Evolutionary conservation across 805 yeast species (phyloP), one percentile per base, ranked within the genome.

Genomic region (Monosporozyma aerobia): DNA sequence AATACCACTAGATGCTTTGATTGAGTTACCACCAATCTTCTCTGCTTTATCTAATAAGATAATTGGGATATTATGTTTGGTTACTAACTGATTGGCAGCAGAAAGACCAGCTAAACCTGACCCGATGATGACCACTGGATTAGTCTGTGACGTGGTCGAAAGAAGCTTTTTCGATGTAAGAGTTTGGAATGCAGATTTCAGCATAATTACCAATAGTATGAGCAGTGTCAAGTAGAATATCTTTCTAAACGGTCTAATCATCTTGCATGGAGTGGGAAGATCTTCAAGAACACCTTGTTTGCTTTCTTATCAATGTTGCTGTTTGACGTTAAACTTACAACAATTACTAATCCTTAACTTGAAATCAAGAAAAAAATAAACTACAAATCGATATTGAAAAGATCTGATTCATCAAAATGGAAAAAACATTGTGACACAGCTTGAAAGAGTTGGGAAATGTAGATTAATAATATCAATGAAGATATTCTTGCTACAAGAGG

Each of bases 1-100:
- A 48, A 81, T 80, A 16, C 86, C 86, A 39, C 82, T 77, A 2
- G 83, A 78, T 0, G 86, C 86, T 62, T 79, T 80, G 49, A 75
- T 73, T 1, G 85, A 80, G 56, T 81, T 81, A 5, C 85, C 84
- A 37, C 86, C 86, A 41, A 78, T 62, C 23, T 69, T 68, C 13
- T 64, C 67, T 0, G 76, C 68, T 57, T 81, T 81, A 52, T 81
- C 86, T 5, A 81, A 50, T 5, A 81, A 54, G 0, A 73, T 61
- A 3, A 81, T 78, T 1, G 77, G 73, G 14, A 69, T 54, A 8
- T 75, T 73, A 25, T 63, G 57, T 46, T 72, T 66, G 30, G 68
- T 61, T 9, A 69, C 60, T 22, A 77, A 57, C 53, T 70, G 72
- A 39, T 74, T 64, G 23, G 74, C 64, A 10, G 79, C 70, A 2